Evolutionary conservation across 2,329 filamentous ascomycete species (phyloP), one percentile per base, ranked within the genome.

Genomic region (Aspergillus sp.): DNA sequence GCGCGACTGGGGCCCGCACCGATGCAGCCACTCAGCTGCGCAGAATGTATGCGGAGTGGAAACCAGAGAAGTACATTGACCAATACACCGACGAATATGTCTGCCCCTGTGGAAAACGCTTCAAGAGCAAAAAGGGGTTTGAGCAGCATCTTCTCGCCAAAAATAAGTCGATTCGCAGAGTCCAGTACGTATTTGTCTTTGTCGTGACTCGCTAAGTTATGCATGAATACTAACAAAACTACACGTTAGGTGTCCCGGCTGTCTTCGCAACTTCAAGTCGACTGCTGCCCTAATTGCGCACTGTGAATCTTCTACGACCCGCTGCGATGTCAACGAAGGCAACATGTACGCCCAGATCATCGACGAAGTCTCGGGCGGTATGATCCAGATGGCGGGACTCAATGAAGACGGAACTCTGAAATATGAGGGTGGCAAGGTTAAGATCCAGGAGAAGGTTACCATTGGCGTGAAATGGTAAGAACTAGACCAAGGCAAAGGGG

Each of bases 241-340:
- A 65, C 54, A 5, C 34, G 41, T 13, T 38, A 76, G 75, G 43
- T 82, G 80, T 59, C 76, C 78, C 6, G 67, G 69, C 17, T 82
- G 80, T 49, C 65, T 73, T 52, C 77, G 74, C 43, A 51, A 66
- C 28, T 82, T 80, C 70, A 74, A 74, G 28, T 73, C 70, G 11
- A 73, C 71, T 0, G 63, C 75, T 0, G 77, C 77, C 0, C 68
- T 81, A 4, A 68, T 80, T n/a, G 73, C 75, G 0, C 80, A 82
- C 59, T 74, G 74, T 59, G 79, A 81, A 63, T 73, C 73, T 1
- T 66, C 68, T 2, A 76, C 66, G 13, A 69, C 66, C 28, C 72
- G 72, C 22, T 81, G 79, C 67, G 65, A 68, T 7, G 71, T 80
- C 43, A 72, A 68, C 31, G 63, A 72, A 1, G 68, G 66, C 22